phyloP scores from a whole-genome alignment of 176 grass and related monocot species.

The barley (Hordeum vulgare) region MorexV3_pseudomolecules_assembly NC_058518.1:134940393-134940892 shows the following conservation, averaged over 20 bases:
- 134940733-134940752: neutral
- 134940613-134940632: neutral
- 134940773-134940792: neutral
- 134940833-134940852: neutral
- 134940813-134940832: neutral
- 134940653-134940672: neutral
- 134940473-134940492: neutral
- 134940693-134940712: neutral
- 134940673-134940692: neutral
- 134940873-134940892: no score
- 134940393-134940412: neutral
- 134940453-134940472: neutral
- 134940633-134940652: neutral
- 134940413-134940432: neutral
- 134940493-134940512: neutral
- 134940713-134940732: neutral
- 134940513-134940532: neutral
- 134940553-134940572: slow-evolving; percentile 1
- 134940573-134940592: neutral
- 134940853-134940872: no score
- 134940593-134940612: neutral
- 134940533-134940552: neutral
- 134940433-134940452: neutral
- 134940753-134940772: neutral
- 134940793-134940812: neutral